Evolutionary conservation across 805 yeast species (phyloP), one percentile per base, ranked within the genome.

Genomic region (Cyberlindnera mississippiensis): DNA sequence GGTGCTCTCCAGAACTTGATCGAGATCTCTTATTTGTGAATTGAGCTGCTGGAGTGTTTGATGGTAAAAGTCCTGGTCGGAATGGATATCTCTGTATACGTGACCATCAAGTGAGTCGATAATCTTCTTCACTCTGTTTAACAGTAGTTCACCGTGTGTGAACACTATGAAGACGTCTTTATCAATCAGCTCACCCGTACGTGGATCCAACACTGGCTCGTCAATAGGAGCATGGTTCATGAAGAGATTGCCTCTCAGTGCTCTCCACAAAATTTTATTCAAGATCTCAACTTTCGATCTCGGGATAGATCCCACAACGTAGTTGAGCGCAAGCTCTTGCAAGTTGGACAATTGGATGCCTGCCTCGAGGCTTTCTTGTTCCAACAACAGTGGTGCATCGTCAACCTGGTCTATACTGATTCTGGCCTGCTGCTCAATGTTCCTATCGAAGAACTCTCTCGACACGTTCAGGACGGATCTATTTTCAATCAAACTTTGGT

Each of bases 91-190:
- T 59, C 78, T 85, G 33, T 35, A 48, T 19, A 88, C 70, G 48
- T 73, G 78, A 7, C 96, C 96, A 55, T 89, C 96, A 52, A 93
- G 73, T 1, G 98, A 87, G 57, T 89, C 96, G 47, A 95, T 79
- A 43, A 95, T 87, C 60, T 81, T 84, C 57, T 74, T 78, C 37
- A 90, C 85, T 61, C 91, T 79, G 47, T 76, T 71, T 40, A 83
- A 62, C 43, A 93, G 72, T 48, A 83, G 66, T 28, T 76, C 69
- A 57, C 99, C 99, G 65, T 95, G 98, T 16, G 97, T 85, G 57
- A 90, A 90, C 29, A 91, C 81, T 46, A 95, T 78, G 57, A 93
- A 90, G 35, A 88, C 82, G 59, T 82, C 85, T 62, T 91, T 91
- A 49, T 76, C 81, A 10, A 83, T 76, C 39, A 64, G 67, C 24